phyloP scores from a whole-genome alignment of 306 rosid genomes.

The Dalbergia oliveri region DNA sequence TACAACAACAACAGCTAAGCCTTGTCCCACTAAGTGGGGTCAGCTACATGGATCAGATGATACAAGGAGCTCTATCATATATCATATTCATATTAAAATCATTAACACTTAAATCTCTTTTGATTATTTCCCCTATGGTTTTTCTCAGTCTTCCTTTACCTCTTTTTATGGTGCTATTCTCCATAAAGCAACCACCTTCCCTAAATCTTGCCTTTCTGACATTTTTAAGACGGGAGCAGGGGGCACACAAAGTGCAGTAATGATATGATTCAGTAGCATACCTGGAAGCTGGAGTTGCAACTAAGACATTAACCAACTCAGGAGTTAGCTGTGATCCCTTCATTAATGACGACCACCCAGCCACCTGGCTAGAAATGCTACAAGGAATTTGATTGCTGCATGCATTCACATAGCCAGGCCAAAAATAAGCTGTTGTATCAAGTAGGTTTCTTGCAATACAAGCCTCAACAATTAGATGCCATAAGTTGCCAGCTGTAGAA shows the following conservation, averaged over 20 bases:
- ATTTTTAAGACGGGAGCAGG: background rate
- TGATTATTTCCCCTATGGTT: too few species aligned
- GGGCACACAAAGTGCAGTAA: background rate
- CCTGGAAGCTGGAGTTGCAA: constrained; percentile 94
- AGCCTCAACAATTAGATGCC: constrained; percentile 94
- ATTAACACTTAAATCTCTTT: too few species aligned
- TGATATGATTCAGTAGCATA: constrained; percentile 53
- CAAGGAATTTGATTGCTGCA: constrained; percentile 68
- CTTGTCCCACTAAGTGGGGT: too few species aligned
- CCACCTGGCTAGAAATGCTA: constrained; percentile 62
- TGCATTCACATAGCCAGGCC: constrained; percentile 91
- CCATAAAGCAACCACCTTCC: background rate
- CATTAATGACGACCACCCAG: constrained; percentile 87
- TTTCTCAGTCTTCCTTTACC: too few species aligned
- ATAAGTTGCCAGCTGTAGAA: constrained; percentile 83
- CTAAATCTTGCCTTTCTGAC: constrained; percentile 17
- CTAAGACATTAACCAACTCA: constrained; percentile 68
- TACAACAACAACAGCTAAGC: too few species aligned
- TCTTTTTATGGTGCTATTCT: too few species aligned
- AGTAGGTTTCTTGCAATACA: constrained; percentile 83
- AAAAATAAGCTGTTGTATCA: constrained; percentile 83
- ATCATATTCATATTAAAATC: too few species aligned
- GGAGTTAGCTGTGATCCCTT: constrained; percentile 82
- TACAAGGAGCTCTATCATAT: too few species aligned
- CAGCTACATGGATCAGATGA: too few species aligned